Conservation (phyloP, 768 basidiomycete genomes). For the Chlorophyllum brunneum region DNA sequence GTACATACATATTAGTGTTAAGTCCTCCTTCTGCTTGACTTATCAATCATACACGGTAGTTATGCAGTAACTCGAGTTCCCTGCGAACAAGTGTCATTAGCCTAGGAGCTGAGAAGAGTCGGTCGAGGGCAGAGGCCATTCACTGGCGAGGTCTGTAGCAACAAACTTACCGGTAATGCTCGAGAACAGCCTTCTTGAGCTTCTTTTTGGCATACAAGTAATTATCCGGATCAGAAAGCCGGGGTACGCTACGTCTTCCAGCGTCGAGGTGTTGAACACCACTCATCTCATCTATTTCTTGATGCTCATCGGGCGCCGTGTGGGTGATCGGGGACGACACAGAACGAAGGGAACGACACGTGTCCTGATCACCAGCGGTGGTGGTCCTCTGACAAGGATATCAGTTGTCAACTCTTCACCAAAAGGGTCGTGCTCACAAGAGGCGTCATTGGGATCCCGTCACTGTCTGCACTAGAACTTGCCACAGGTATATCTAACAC, state of each 20-base stretch:
- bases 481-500: background rate
- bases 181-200: constrained; percentile 77
- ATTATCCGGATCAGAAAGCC: constrained; percentile 61
- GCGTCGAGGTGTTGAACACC: background rate
- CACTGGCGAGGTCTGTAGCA: too few species aligned
- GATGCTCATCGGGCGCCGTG: background rate
- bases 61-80: constrained; percentile 66
- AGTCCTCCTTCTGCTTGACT: background rate
- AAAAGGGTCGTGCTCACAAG: background rate
- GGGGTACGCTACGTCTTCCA: constrained; percentile 6
- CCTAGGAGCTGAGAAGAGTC: too few species aligned
- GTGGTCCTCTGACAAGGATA: too few species aligned
- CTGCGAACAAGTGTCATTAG: background rate
- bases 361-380: too few species aligned
- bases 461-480: background rate
- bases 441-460: background rate
- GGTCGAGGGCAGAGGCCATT: too few species aligned
- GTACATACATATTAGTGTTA: background rate
- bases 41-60: constrained; percentile 65
- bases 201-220: constrained; percentile 84
- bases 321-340: background rate
- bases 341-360: too few species aligned
- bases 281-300: background rate
- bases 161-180: constrained; percentile 73
- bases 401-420: background rate